These are phyloP conservation scores for Inga oerstediana DNA, from an alignment of 306 rosid species.

Conservation along the genomic window DNA sequence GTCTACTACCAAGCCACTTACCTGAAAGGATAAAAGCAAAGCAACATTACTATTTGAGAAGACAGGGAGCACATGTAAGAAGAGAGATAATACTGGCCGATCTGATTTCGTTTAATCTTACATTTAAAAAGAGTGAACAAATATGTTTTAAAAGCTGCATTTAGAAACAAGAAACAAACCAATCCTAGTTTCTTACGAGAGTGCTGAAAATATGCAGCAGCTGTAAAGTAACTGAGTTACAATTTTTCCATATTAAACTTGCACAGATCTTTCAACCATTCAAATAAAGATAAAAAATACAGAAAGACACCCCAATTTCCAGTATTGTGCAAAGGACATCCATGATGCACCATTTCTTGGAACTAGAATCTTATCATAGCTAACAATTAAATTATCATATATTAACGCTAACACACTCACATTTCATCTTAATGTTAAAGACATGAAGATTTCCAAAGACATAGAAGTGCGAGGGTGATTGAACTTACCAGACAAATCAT, in stretches of 20 bases:
- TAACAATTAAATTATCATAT: neutral
- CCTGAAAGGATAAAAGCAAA: conserved; percentile 49
- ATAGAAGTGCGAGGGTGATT: neutral
- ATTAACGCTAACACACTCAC: neutral
- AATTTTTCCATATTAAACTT: neutral
- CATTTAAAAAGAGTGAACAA: neutral
- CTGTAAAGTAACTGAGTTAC: neutral
- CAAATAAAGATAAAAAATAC: neutral
- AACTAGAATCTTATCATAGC: neutral
- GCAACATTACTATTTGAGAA: neutral
- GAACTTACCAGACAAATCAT: conserved; percentile 88
- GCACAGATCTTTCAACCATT: neutral
- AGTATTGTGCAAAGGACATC: neutral
- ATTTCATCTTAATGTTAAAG: neutral
- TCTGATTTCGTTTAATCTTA: neutral
- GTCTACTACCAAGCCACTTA: conserved; percentile 98
- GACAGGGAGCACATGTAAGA: neutral
- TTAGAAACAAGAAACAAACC: neutral
- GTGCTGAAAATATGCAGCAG: neutral
- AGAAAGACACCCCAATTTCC: neutral
- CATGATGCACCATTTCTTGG: conserved; percentile 3
- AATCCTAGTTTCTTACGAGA: neutral
- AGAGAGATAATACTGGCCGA: neutral
- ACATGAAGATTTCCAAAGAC: neutral
- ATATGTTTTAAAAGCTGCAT: neutral